Evolutionary conservation across 192 early-diverging fungal genomes (phyloP), one percentile per base, ranked within the genome.

Genomic region (Phycomyces blakesleeanus): DNA sequence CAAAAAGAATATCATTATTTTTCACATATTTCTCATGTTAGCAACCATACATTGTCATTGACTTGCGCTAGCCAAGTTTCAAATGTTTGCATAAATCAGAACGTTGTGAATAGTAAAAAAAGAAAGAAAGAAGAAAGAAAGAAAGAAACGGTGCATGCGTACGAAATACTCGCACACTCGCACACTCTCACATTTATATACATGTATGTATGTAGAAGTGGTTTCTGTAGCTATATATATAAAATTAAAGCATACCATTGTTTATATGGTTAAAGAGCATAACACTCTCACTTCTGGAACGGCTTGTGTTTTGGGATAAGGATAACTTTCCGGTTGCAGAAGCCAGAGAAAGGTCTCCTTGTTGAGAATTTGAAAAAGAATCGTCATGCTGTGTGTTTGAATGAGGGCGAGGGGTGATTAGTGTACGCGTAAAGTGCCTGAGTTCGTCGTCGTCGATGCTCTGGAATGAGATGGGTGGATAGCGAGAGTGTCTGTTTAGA

Each of bases 361-460:
- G 40, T 41, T 41, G 12, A n/a, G 24, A 37, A 38, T 51, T 20
- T 24, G 26, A 52, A 34, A 55, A 5, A 55, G 16, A 16, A 25
- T 63, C 34, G 24, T 52, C 51, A 54, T 25, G 40, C n/a, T 29
- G 37, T 15, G 26, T 37, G 38, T 52, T 51, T 6, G 61, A 63
- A 47, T 47, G 44, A n/a, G 61, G 51, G 14, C 34, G 29, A 14
- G 61, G 61, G 9, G 61, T 63, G 12, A 63, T 51, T 37, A 63
- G 51, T 52, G 51, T 51, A 63, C 61, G 61, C 10, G 37, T 49
- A 18, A 63, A 63, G 21, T 38, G 37, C 51, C 51, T 63, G 22
- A 63, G 51, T 40, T 63, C 61, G 40, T 63, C 51, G 24, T 63
- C 61, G 37, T 63, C 61, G 6, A 63, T 63, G 53, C 61, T 63